Conservation (phyloP, 2,329 filamentous ascomycete species). For the Myriosclerotinia scirpicola region DNA sequence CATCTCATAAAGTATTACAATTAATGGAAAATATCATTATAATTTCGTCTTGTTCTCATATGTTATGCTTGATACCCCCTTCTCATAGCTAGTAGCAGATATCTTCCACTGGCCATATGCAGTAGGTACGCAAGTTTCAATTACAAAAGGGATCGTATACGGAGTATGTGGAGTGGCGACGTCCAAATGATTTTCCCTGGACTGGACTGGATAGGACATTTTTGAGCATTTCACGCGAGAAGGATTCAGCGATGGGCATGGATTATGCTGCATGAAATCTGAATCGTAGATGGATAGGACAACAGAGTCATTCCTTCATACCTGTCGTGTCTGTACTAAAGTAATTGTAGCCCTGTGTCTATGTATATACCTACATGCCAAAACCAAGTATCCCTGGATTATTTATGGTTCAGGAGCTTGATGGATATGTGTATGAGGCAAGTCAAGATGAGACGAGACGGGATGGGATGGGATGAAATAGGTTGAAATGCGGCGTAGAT, state of each 20-base stretch:
- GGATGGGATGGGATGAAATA: neutral
- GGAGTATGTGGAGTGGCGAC: neutral
- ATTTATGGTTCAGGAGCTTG: neutral
- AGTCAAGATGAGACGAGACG: neutral
- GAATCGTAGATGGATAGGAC: neutral
- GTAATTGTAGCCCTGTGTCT: neutral
- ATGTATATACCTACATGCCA: neutral
- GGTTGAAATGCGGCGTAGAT: conserved; percentile 1
- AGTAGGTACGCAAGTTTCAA: neutral
- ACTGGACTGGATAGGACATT: neutral
- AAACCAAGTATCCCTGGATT: conserved; percentile 5
- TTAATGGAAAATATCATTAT: conserved; percentile 19
- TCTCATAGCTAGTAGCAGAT: neutral
- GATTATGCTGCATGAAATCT: conserved; percentile 20
- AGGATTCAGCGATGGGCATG: conserved; percentile 14
- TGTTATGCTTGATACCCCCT: neutral
- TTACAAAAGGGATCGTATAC: neutral
- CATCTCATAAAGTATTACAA: conserved; percentile 9
- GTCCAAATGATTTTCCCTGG: neutral
- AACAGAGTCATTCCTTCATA: neutral
- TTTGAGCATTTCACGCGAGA: conserved; percentile 12
- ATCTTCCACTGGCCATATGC: neutral
- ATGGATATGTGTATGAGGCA: neutral
- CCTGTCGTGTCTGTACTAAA: neutral
- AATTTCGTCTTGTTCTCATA: neutral